Base-by-base conservation (phyloP, 805 yeast species). In the Cyberlindnera xylosilytica region DNA sequence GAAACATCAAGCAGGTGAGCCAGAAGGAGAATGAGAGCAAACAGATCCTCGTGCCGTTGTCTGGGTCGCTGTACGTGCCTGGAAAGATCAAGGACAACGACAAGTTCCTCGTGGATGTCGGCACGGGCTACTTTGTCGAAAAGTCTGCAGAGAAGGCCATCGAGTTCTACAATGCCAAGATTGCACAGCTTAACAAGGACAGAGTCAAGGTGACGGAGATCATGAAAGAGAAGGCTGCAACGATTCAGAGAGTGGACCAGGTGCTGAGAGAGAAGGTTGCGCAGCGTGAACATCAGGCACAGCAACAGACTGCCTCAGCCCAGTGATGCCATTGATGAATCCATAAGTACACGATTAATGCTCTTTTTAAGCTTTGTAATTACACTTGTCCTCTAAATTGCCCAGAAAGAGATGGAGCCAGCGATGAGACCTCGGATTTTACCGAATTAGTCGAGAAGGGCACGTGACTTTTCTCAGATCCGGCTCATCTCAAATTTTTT, bases 91-190 rank as follows among this genome's bases (percentile, higher is more conserved):
- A 72, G 34, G 78, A 83, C 44, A 74, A 74, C 39, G 74, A 81
- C 46, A 79, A 74, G 45, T 93, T 83, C 55, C 70, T 93, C 60
- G 96, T 93, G 9, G 99, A 93, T 60, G 82, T 93, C 20, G 99
- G 99, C 27, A 93, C 99, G 0, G 98, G 98, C 3, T 93, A 93
- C 61, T 93, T 76, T 60, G 90, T 89, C 15, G 96, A 88, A 59
- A 93, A 93, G 64, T 63, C 63, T 37, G 76, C 78, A 0, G 66
- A 68, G 7, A 88, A 85, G 36, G 83, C 97, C 2, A 69, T 77
- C 47, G 63, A 61, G 41, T 91, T 88, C 56, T 91, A 87, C 62
- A 76, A 81, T 45, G 73, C 69, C 43, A 88, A 93, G 63, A 78
- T 89, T 44, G 67, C 67, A 20, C 90, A 91, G 49, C 66, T 91